Evolutionary conservation across 768 basidiomycete species (phyloP).

Genomic region (Suillus americanus): DNA sequence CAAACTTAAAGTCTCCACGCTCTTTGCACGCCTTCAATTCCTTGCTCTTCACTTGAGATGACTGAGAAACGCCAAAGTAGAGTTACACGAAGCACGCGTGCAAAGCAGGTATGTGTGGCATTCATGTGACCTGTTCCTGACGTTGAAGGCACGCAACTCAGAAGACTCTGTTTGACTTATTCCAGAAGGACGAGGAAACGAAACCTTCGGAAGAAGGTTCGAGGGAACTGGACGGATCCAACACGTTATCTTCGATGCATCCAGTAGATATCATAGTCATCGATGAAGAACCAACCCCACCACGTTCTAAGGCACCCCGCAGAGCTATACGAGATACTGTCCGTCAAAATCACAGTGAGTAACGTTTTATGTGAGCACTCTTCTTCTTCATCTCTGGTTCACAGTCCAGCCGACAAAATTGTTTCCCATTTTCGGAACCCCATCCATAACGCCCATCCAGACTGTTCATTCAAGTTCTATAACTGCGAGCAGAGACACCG

Average conservation of each 20-base stretch:
- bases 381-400: not conserved
- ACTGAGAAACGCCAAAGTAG: slow-evolving; percentile 25
- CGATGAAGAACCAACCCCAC: slow-evolving; percentile 5
- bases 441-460: slow-evolving; percentile 1
- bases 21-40: not conserved
- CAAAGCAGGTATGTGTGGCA: slow-evolving; percentile 20
- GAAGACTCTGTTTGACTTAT: slow-evolving; percentile 26
- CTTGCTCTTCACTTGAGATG: slow-evolving; percentile 15
- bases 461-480: not conserved
- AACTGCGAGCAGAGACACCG: not conserved
- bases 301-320: not conserved
- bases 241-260: not conserved
- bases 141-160: slow-evolving; percentile 18
- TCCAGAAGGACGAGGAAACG: slow-evolving; percentile 10
- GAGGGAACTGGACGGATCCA: not conserved
- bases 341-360: not conserved
- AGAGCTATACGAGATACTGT: not conserved
- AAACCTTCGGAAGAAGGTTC: slow-evolving; percentile 19
- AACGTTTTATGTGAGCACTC: not conserved
- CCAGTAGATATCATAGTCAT: slow-evolving; percentile 6
- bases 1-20: slow-evolving; percentile 1
- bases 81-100: slow-evolving; percentile 11
- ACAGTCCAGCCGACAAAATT: slow-evolving; percentile 17
- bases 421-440: slow-evolving; percentile 27
- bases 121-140: not conserved